Evolutionary conservation across 345 rosid genomes (phyloP).

Genomic region (Mercurialis annua): DNA sequence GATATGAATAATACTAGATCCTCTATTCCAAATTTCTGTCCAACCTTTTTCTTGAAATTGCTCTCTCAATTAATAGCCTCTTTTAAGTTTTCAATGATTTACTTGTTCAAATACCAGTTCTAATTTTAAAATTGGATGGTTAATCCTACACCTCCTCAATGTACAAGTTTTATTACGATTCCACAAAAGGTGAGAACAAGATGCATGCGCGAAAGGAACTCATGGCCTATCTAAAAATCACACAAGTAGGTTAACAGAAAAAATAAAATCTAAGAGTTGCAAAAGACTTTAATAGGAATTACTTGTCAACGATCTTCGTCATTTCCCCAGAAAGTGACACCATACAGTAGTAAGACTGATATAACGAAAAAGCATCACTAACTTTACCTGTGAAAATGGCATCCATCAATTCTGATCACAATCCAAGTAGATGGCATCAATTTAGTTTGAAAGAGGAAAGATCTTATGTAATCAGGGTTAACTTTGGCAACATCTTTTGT

Average conservation of each 20-base stretch:
- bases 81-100: background rate
- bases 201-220: background rate
- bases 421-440: slow-evolving; percentile 79
- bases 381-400: slow-evolving; percentile 88
- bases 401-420: slow-evolving; percentile 86
- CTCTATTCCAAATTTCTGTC: background rate
- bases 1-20: background rate
- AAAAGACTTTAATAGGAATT: background rate
- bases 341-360: background rate
- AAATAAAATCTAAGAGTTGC: background rate
- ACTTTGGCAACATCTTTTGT: slow-evolving; percentile 50
- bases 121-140: background rate
- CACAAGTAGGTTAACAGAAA: no score
- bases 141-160: background rate
- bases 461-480: slow-evolving; percentile 57
- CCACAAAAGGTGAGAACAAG: background rate
- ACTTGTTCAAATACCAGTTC: background rate
- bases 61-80: background rate
- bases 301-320: background rate
- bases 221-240: background rate
- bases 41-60: no score
- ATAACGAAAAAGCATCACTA: background rate
- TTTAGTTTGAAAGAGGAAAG: slow-evolving; percentile 68
- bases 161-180: background rate
- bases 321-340: background rate